A percentile compares a stretch with the other conserved stretches of the same genome.
phyloP scores from a whole-genome alignment of 257 asterid genomes.

The Forsythia suspensa region DNA sequence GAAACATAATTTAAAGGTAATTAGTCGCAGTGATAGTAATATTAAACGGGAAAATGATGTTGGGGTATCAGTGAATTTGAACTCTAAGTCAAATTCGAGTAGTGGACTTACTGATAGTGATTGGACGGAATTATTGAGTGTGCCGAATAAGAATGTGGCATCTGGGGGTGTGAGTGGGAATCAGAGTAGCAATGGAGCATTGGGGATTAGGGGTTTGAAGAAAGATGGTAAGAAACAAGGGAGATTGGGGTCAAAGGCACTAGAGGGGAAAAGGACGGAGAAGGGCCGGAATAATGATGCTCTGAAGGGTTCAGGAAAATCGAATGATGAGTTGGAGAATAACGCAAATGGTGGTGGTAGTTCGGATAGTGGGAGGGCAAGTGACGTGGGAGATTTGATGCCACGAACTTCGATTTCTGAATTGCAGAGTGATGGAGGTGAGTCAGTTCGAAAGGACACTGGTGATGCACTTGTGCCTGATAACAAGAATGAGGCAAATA shows the following conservation, averaged over 20 bases:
- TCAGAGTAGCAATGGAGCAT: slow-evolving; percentile 42
- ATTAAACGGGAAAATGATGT: slow-evolving; percentile 42
- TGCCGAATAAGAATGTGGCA: slow-evolving; percentile 52
- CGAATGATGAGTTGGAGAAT: slow-evolving; percentile 45
- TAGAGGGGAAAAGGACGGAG: slow-evolving; percentile 37
- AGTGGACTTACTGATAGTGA: slow-evolving; percentile 69
- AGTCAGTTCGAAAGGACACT: slow-evolving; percentile 32
- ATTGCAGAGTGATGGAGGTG: slow-evolving; percentile 45
- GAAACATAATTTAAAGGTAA: slow-evolving; percentile 33
- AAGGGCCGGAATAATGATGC: slow-evolving; percentile 44
- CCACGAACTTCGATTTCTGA: slow-evolving; percentile 46
- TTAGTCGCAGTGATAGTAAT: slow-evolving; percentile 41
- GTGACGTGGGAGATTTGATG: slow-evolving; percentile 39
- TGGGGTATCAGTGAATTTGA: slow-evolving; percentile 31
- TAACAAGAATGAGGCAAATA: slow-evolving; percentile 25
- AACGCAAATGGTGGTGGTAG: slow-evolving; percentile 38
- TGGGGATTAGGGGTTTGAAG: slow-evolving; percentile 36
- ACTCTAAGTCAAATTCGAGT: slow-evolving; percentile 37
- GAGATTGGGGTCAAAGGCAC: slow-evolving; percentile 33
- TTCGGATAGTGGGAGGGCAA: slow-evolving; percentile 35
- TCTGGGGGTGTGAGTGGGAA: slow-evolving; percentile 29
- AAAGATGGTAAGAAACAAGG: slow-evolving; percentile 51
- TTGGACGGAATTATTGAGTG: slow-evolving; percentile 91
- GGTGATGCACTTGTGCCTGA: slow-evolving; percentile 23
- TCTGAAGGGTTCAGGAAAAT: slow-evolving; percentile 45